Evolutionary conservation across 2,329 filamentous ascomycete genomes (phyloP), one percentile per base, ranked within the genome.

Genomic region (Aspergillus novoparasiticus): DNA sequence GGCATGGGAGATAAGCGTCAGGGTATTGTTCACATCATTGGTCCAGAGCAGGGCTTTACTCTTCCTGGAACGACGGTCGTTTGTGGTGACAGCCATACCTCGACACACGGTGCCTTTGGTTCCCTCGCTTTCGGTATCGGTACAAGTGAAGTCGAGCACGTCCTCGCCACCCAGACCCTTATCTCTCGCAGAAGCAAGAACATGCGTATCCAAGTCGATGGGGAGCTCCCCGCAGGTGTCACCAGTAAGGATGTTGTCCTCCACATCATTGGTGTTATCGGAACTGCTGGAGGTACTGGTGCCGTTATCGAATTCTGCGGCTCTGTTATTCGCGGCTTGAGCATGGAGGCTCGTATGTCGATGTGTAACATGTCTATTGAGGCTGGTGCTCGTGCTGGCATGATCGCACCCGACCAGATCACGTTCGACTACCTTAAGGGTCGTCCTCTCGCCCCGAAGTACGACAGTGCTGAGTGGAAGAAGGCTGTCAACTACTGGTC

Each of bases 331-430:
- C 89, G 93, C 71, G 82, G 81, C 65, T 84, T 98, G 72, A 96
- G 92, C 80, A 97, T 99, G 87, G 95, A 98, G 81, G 95, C 94
- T 50, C 89, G 95, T 70, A 98, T 99, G 95, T 97, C 94, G 67
- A 96, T 99, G 78, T 98, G 95, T 84, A 99, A 99, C 84, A 98
- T 98, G 95, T 93, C 94, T 16, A 97, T 98, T 71, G 95, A 99
- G 84, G 95, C 86, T 70, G 95, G 95, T 80, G 95, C 95, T 55
- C 87, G 95, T 81, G 94, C 94, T 64, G 95, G 95, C 69, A 96
- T 99, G 93, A 90, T 99, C 64, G 95, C 95, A 11, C 95, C 95
- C 6, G 95, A 99, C 74, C 90, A 97, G 75, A 91, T 84, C 63
- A 98, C 95, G 32, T 97, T 97, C 72, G 92, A 96, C 69, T 99